Conservation (phyloP, 2,329 filamentous ascomycete species). For the Cordyceps militaris region DNA sequence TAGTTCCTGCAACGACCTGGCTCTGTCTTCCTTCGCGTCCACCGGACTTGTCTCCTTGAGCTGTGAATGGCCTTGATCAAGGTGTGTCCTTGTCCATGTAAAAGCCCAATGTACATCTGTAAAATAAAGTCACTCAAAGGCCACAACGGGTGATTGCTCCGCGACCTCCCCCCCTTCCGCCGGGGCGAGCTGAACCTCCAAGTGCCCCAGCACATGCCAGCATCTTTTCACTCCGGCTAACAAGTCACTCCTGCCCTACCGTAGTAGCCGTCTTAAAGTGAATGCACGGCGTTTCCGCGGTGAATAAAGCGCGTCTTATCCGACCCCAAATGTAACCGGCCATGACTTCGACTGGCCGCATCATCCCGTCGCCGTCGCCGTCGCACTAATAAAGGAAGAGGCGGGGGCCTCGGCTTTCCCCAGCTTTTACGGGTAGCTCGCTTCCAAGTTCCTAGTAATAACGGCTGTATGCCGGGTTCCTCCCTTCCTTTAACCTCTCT, state of each 20-base stretch:
- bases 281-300: no score
- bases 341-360: not conserved
- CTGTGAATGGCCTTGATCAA: no score
- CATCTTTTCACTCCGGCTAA: not conserved
- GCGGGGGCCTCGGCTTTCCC: constrained; percentile 7
- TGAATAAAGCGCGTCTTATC: not conserved
- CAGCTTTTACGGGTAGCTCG: not conserved
- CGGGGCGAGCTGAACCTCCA: not conserved
- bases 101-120: not conserved
- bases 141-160: not conserved
- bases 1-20: no score
- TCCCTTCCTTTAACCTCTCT: not conserved
- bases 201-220: not conserved
- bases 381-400: constrained; percentile 4
- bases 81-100: no score
- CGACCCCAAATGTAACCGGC: not conserved
- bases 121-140: not conserved
- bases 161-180: not conserved
- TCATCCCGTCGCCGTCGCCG: not conserved
- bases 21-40: no score
- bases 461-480: not conserved
- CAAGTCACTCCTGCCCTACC: not conserved
- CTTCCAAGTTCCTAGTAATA: not conserved
- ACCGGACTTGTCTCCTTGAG: not conserved
- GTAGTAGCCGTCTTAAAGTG: not conserved